Base-by-base conservation (phyloP, 495 filamentous ascomycete genomes). In the Xylaria nigripes region DNA sequence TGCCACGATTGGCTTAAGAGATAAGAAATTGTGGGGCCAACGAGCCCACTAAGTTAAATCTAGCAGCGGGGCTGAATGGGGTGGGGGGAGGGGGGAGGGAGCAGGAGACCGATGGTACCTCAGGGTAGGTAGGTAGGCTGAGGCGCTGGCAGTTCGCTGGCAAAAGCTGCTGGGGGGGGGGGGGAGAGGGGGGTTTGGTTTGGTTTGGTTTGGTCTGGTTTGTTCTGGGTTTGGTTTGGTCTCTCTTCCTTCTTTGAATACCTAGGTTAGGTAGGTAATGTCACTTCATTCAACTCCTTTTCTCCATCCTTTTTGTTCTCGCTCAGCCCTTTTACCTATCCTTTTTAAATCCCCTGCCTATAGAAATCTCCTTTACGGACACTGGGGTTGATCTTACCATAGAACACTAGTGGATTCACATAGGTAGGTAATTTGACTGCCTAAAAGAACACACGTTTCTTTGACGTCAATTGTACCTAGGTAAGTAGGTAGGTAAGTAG, bases 51-150 rank as follows among this genome's bases (percentile, higher is more conserved):
- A n/a, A 46, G 57, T 61, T 50, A 57, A 60, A 52, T n/a, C 41
- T 59, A 55, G 36, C n/a, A 40, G 36, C 36, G 36, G 36, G 36
- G 36, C 36, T 40, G 36, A 40, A 55, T n/a, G n/a, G n/a, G n/a
- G n/a, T n/a, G n/a, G n/a, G n/a, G 57, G 56, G 58, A 55, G 57
- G 57, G 56, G 61, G 61, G 62, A 58, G 61, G 64, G 61, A 63
- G 61, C 58, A 61, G 61, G 62, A 55, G 61, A 48, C 45, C 7
- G 43, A 45, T 48, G 51, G 51, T n/a, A n/a, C n/a, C n/a, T n/a
- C n/a, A n/a, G n/a, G n/a, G n/a, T n/a, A n/a, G n/a, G n/a, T n/a
- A n/a, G n/a, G n/a, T 54, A 32, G 25, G 51, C 36, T 48, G 44
- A 45, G 38, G 34, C 0, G 53, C 27, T 40, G 36, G 36, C 36